These are phyloP conservation scores for Lactarius sp. DNA, from an alignment of 768 basidiomycete species.

Conservation along the genomic window DNA sequence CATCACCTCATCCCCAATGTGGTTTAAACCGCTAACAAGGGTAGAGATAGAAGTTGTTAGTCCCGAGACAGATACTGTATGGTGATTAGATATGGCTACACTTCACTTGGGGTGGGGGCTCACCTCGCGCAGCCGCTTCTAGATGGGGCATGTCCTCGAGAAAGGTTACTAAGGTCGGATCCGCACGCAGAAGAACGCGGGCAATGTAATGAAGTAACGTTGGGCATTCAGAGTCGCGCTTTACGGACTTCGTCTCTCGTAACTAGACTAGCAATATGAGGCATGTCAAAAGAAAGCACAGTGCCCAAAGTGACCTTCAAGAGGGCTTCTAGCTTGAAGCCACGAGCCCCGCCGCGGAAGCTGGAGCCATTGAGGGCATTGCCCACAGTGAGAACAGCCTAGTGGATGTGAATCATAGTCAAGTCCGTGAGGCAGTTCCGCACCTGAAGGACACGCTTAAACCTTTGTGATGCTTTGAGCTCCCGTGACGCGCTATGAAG, in stretches of 20 bases:
- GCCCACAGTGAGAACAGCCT: slow-evolving; percentile 73
- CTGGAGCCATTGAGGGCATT: slow-evolving; percentile 79
- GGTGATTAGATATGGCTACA: not conserved
- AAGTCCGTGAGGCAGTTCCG: slow-evolving; percentile 25
- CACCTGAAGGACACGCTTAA: slow-evolving; percentile 69
- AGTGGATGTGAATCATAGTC: slow-evolving; percentile 7
- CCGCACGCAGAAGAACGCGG: slow-evolving; percentile 59
- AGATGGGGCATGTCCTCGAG: slow-evolving; percentile 76
- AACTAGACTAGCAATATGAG: slow-evolving; percentile 42
- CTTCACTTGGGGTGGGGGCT: slow-evolving; percentile 19
- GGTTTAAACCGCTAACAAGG: slow-evolving; percentile 51
- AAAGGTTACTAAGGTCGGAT: slow-evolving; percentile 63
- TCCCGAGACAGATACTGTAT: slow-evolving; percentile 67
- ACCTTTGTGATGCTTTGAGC: slow-evolving; percentile 54
- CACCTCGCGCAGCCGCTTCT: slow-evolving; percentile 79
- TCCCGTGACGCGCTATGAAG: slow-evolving; percentile 68
- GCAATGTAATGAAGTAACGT: slow-evolving; percentile 92
- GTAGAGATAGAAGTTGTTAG: slow-evolving; percentile 55
- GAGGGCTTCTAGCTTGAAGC: slow-evolving; percentile 80
- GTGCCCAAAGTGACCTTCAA: slow-evolving; percentile 54
- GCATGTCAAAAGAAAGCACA: not conserved
- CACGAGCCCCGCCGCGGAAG: slow-evolving; percentile 78
- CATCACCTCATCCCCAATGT: slow-evolving; percentile 53
- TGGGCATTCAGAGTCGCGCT: slow-evolving; percentile 64
- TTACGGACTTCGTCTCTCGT: slow-evolving; percentile 76